Percentiles rank a stretch among this genome's conserved stretches.
Conservation (phyloP, 345 rosid genomes). For the Jatropha curcas region DNA sequence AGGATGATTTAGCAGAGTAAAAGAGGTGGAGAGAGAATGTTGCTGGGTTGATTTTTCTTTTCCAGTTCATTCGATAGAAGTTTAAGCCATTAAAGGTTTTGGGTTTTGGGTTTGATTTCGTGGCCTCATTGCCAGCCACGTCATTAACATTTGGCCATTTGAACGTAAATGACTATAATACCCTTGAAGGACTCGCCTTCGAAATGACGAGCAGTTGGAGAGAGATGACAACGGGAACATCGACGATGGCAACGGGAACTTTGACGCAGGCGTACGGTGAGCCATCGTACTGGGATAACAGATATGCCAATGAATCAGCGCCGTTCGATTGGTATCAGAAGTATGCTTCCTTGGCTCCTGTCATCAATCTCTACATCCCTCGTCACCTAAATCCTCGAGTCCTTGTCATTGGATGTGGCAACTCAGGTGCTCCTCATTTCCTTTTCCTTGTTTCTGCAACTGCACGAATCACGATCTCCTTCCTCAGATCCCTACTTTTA, state of each 20-base stretch:
- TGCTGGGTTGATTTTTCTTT: too few relatives aligned
- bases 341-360: slow-evolving; percentile 73
- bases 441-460: background rate
- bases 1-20: too few relatives aligned
- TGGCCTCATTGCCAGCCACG: too few relatives aligned
- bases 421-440: slow-evolving; percentile 53
- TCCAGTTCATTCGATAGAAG: too few relatives aligned
- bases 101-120: too few relatives aligned
- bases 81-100: too few relatives aligned
- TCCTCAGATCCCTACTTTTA: slow-evolving; percentile 9
- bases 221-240: slow-evolving; percentile 34
- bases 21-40: too few relatives aligned
- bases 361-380: slow-evolving; percentile 70
- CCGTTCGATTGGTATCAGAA: slow-evolving; percentile 96
- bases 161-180: background rate
- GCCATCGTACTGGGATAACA: slow-evolving; percentile 84
- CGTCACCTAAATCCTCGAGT: slow-evolving; percentile 42
- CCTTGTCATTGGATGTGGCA: slow-evolving; percentile 88
- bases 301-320: slow-evolving; percentile 68
- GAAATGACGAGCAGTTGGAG: background rate
- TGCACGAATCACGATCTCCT: background rate
- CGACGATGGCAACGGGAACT: slow-evolving; percentile 43
- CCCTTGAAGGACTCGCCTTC: background rate
- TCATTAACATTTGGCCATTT: too few relatives aligned
- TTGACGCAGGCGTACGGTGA: slow-evolving; percentile 79